Evolutionary conservation across 2,329 filamentous ascomycete species (phyloP), one percentile per base, ranked within the genome.

Genomic region (Pseudophaeomoniella oleicola): DNA sequence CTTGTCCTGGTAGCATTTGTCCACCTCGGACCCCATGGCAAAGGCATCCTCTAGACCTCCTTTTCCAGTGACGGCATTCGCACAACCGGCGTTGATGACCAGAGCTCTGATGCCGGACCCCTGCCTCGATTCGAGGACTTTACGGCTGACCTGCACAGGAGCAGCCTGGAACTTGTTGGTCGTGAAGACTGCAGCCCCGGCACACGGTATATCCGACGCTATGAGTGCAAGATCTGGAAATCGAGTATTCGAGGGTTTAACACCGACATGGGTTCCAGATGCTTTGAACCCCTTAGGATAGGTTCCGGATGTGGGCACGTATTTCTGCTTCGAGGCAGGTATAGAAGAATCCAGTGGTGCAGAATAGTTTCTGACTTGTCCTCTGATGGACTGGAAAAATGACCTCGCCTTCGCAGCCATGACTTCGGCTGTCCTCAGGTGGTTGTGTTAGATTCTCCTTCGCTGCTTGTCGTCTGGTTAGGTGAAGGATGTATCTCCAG

Each of bases 141-240:
- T 69, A 44, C 77, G 71, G 57, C 81, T 88, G 42, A 93, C 81
- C 18, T 83, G 85, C 32, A 98, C 88, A 4, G 90, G 90, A 9
- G 90, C 90, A 13, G 90, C 90, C 60, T 94, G 87, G 63, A 98
- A 98, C 59, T 88, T 87, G 66, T 98, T 98, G 59, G 86, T 92
- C 37, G 90, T 98, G 64, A 96, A 94, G 32, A 96, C 87, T 4
- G 86, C 90, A 1, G 87, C 85, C 6, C 81, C 87, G 4, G 83
- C 72, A 58, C 86, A 94, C 37, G 87, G 85, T 36, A 69, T 70
- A 50, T 94, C 84, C 4, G 90, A 96, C 13, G 80, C 78, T 44
- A 98, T 72, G 46, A 98, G 71, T 22, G 87, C 85, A 35, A 98
- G 72, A 56, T 98, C 90, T 19, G 88, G 86, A 59, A 87, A 87